These are phyloP conservation scores for Aspergillus uvarum DNA, from an alignment of 2,329 filamentous ascomycete species.

Conservation along the genomic window DNA sequence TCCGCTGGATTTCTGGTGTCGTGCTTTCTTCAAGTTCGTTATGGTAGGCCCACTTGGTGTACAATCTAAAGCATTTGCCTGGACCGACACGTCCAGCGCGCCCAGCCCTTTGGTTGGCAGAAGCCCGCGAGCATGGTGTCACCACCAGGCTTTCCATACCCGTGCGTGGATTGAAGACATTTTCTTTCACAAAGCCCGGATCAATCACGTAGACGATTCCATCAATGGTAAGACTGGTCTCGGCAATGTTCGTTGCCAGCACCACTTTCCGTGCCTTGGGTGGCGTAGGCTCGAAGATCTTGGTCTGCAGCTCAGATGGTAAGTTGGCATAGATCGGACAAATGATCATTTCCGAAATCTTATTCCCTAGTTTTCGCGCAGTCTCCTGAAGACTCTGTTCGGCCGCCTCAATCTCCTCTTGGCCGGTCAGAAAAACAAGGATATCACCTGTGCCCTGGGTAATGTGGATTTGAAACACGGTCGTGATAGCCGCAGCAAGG, in stretches of 20 bases:
- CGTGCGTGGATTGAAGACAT: slow-evolving; percentile 84
- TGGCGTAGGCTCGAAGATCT: slow-evolving; percentile 93
- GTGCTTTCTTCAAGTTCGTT: slow-evolving; percentile 93
- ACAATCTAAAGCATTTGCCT: slow-evolving; percentile 89
- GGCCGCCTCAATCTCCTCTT: slow-evolving; percentile 91
- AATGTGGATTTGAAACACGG: slow-evolving; percentile 91
- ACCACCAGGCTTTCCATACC: slow-evolving; percentile 92
- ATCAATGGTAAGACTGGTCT: slow-evolving; percentile 93
- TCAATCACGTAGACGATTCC: slow-evolving; percentile 97
- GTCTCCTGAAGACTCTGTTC: slow-evolving; percentile 84
- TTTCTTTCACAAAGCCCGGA: slow-evolving; percentile 92
- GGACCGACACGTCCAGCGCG: slow-evolving; percentile 89
- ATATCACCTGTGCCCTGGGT: slow-evolving; percentile 85
- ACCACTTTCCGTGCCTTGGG: slow-evolving; percentile 85
- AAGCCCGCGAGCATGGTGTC: slow-evolving; percentile 86
- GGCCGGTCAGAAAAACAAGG: slow-evolving; percentile 88
- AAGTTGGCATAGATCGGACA: slow-evolving; percentile 94
- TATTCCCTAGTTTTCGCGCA: slow-evolving; percentile 77
- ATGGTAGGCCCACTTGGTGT: slow-evolving; percentile 90
- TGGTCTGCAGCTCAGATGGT: slow-evolving; percentile 83
- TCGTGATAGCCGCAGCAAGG: slow-evolving; percentile 84
- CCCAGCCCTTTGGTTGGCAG: slow-evolving; percentile 88
- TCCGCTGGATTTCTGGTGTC: slow-evolving; percentile 88
- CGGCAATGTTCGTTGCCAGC: slow-evolving; percentile 93
- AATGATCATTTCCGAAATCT: slow-evolving; percentile 82